Conservation (phyloP, 228 moss, liverwort and hornwort species). For the Sphagnum fallax region DNA sequence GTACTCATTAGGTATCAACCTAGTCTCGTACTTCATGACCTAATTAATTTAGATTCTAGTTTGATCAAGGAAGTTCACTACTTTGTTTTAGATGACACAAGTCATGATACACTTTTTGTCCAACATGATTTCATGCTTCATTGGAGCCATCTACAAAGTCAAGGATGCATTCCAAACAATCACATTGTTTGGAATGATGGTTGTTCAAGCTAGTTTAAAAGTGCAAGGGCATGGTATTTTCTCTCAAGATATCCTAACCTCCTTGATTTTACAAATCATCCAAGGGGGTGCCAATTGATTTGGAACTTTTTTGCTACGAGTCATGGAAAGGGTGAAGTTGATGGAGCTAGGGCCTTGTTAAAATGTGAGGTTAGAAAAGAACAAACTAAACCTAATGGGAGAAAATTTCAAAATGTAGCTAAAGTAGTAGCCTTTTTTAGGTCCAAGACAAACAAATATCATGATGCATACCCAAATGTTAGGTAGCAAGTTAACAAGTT, state of each 20-base stretch:
- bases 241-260: background rate
- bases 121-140: background rate
- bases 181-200: background rate
- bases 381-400: background rate
- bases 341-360: background rate
- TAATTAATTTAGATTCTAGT: background rate
- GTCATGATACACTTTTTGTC: background rate
- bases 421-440: background rate
- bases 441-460: background rate
- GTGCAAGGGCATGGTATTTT: background rate
- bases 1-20: background rate
- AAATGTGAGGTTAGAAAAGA: background rate
- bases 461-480: background rate
- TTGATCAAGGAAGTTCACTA: background rate
- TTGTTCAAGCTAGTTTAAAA: background rate
- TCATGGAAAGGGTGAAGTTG: background rate
- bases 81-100: background rate
- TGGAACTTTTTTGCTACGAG: background rate
- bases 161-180: background rate
- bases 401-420: background rate
- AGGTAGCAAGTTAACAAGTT: background rate
- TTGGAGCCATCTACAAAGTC: no score
- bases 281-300: background rate
- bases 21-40: background rate
- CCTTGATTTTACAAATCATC: background rate